Percentiles rank a stretch among this genome's conserved stretches.
Evolutionary conservation across 768 basidiomycete species (phyloP).

Genomic region (Cytidiella melzeri): DNA sequence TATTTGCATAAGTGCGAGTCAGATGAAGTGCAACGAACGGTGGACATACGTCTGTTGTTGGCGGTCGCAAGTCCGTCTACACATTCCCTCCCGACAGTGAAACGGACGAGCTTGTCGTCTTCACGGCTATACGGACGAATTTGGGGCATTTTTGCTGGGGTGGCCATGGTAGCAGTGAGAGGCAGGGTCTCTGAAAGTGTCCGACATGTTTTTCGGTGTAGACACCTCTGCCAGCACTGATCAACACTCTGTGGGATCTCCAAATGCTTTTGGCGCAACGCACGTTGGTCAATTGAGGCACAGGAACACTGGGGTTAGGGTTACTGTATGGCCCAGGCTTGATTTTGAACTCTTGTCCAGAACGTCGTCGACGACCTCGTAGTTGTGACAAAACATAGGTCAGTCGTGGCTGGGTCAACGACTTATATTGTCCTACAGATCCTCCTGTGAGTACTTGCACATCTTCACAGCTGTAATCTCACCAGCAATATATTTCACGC

Average conservation of each 20-base stretch:
- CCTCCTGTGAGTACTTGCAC: too few relatives aligned
- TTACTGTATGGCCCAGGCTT: too few relatives aligned
- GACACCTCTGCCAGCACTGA: neutral
- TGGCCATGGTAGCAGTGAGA: conserved; percentile 16
- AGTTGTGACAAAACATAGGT: too few relatives aligned
- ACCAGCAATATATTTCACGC: too few relatives aligned
- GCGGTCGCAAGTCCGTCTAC: conserved; percentile 67
- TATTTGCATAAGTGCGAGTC: neutral
- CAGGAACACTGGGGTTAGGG: neutral
- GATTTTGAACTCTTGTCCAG: too few relatives aligned
- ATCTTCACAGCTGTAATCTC: too few relatives aligned
- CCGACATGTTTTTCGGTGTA: too few relatives aligned
- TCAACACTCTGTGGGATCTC: neutral
- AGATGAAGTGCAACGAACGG: neutral
- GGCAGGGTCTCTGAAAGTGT: neutral
- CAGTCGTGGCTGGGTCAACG: too few relatives aligned
- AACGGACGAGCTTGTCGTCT: conserved; percentile 59
- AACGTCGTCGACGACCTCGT: too few relatives aligned
- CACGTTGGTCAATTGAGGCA: conserved; percentile 11
- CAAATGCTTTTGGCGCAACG: neutral
- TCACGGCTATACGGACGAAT: conserved; percentile 47
- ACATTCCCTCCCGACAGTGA: conserved; percentile 56
- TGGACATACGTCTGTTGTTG: conserved; percentile 48
- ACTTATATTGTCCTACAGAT: too few relatives aligned
- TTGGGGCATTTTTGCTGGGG: conserved; percentile 14